Conservation (phyloP, 2,329 filamentous ascomycete species). For the Calonectria pseudoturangicola region DNA sequence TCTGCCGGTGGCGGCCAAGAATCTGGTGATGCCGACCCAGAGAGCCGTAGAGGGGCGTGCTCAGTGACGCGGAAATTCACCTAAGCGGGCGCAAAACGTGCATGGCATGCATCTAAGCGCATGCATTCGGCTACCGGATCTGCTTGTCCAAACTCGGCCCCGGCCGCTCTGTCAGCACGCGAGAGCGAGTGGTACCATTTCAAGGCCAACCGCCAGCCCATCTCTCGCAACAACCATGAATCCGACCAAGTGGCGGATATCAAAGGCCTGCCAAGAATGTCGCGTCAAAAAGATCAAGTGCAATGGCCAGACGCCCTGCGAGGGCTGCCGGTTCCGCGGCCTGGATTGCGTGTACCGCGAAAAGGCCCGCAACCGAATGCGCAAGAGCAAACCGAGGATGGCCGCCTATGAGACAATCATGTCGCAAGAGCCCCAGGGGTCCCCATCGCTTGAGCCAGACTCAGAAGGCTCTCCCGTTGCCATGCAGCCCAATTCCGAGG, state of each 20-base stretch:
- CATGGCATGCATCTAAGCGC: slow-evolving; percentile 30
- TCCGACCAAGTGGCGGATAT: slow-evolving; percentile 57
- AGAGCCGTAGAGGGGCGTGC: background rate
- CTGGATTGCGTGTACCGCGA: slow-evolving; percentile 57
- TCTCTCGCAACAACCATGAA: slow-evolving; percentile 47
- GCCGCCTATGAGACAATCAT: slow-evolving; percentile 51
- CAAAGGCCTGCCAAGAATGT: slow-evolving; percentile 60
- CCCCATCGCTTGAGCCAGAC: slow-evolving; percentile 43
- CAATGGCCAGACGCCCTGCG: slow-evolving; percentile 57
- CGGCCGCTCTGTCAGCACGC: slow-evolving; percentile 25
- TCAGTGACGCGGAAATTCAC: slow-evolving; percentile 10
- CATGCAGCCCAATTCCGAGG: slow-evolving; percentile 45
- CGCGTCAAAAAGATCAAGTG: slow-evolving; percentile 58
- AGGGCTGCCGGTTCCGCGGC: slow-evolving; percentile 54
- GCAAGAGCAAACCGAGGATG: slow-evolving; percentile 50
- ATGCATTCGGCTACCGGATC: slow-evolving; percentile 22
- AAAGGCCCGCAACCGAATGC: slow-evolving; percentile 57
- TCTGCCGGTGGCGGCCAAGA: slow-evolving; percentile 11
- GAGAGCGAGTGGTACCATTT: slow-evolving; percentile 43
- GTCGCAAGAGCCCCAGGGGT: slow-evolving; percentile 45
- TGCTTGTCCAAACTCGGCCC: slow-evolving; percentile 27
- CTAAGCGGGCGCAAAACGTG: slow-evolving; percentile 14
- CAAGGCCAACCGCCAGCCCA: slow-evolving; percentile 34
- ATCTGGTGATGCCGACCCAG: background rate
- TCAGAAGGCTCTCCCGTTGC: slow-evolving; percentile 49